Conservation (phyloP, 1,139 yeast species). For the Blastobotrys proliferans region DNA sequence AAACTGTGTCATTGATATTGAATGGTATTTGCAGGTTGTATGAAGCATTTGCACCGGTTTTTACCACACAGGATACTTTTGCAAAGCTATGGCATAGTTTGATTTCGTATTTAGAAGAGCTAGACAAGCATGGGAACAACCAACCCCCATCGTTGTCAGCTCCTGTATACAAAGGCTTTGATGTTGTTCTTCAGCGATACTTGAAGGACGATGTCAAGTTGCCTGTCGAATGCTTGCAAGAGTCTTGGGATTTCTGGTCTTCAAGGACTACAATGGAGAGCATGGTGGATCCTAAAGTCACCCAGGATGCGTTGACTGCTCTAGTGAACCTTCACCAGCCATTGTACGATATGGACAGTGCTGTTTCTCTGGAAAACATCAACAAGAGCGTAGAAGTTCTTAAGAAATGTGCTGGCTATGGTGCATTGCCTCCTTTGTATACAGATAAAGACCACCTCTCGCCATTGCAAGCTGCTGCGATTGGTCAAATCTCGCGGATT, state of each 20-base stretch:
- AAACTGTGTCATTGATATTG: conserved; percentile 53
- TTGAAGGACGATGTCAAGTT: conserved; percentile 19
- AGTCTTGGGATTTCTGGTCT: conserved; percentile 63
- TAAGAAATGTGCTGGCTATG: conserved; percentile 25
- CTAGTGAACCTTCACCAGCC: conserved; percentile 29
- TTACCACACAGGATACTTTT: conserved; percentile 26
- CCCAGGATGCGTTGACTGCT: conserved; percentile 29
- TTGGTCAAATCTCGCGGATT: conserved; percentile 26
- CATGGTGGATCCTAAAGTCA: conserved; percentile 23
- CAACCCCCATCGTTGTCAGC: conserved; percentile 2
- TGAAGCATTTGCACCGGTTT: conserved; percentile 41
- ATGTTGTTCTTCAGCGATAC: conserved; percentile 43
- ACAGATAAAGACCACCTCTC: conserved; percentile 33
- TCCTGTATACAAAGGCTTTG: conserved; percentile 48
- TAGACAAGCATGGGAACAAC: conserved; percentile 19
- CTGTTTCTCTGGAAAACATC: conserved; percentile 17
- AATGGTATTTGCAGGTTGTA: conserved; percentile 56
- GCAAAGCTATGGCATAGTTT: conserved; percentile 48
- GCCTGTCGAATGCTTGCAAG: conserved; percentile 39
- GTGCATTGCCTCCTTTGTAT: conserved; percentile 30
- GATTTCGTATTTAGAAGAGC: conserved; percentile 43
- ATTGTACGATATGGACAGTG: conserved; percentile 21
- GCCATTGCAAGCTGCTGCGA: conserved; percentile 32
- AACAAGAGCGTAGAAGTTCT: conserved; percentile 22
- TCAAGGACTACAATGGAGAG: conserved; percentile 34